These are phyloP conservation scores for Starmera dryadoides DNA, from an alignment of 805 yeast genomes.

Conservation along the genomic window DNA sequence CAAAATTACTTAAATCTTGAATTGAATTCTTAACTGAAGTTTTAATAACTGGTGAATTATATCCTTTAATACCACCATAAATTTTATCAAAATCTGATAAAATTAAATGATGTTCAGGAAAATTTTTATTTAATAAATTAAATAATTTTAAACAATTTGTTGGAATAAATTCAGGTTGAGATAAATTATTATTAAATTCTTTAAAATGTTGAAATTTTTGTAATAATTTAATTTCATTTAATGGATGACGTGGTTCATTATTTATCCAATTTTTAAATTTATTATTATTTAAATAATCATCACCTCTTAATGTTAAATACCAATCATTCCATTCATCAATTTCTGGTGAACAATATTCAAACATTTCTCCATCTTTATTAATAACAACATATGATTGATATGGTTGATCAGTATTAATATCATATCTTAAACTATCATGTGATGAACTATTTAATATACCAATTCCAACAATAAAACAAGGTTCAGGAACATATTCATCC, in stretches of 20 bases:
- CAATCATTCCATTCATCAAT: constrained; percentile 48
- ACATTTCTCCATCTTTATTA: constrained; percentile 68
- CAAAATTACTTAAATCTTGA: no score
- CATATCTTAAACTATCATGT: constrained; percentile 77
- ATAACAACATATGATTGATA: constrained; percentile 72
- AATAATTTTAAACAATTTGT: constrained; percentile 63
- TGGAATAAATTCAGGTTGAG: constrained; percentile 75
- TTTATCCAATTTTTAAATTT: constrained; percentile 19
- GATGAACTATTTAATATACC: constrained; percentile 83
- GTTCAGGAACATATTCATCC: constrained; percentile 50
- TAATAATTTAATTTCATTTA: constrained; percentile 38
- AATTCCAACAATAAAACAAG: constrained; percentile 70
- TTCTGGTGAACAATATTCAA: constrained; percentile 61
- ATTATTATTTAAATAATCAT: constrained; percentile 1
- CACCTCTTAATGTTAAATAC: constrained; percentile 39
- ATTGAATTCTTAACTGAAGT: constrained; percentile 61
- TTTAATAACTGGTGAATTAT: constrained; percentile 73
- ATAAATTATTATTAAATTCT: constrained; percentile 57
- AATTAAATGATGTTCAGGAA: constrained; percentile 72
- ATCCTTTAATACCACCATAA: constrained; percentile 48
- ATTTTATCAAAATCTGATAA: constrained; percentile 54
- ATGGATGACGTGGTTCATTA: constrained; percentile 44
- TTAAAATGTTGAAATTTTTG: constrained; percentile 39
- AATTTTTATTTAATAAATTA: constrained; percentile 50
- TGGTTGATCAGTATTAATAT: constrained; percentile 56